Base-by-base conservation (phyloP, 306 rosid genomes). In the Betula pendula region DNA sequence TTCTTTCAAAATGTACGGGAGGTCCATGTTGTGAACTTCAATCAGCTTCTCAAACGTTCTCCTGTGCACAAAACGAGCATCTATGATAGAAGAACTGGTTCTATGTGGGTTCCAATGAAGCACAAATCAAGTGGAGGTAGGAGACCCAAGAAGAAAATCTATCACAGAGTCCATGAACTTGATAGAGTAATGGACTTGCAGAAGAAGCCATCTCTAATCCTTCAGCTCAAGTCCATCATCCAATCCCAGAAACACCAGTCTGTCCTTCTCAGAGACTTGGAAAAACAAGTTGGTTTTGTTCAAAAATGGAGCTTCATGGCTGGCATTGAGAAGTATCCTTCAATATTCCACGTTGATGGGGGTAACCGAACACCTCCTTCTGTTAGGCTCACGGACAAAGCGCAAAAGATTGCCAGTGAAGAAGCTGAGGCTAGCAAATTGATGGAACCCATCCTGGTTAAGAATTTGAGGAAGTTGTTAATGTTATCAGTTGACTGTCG, bases 291-390 rank as follows among this genome's bases (percentile, higher is more conserved):
- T 38, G 98, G 98, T 27, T 86, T 94, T 66, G 95, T 94, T 44
- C 87, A 88, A 67, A 94, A 94, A 74, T 94, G 97, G 98, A 88
- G 88, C 74, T 94, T 92, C 81, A 92, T 94, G 96, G 81, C 84
- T 38, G 93, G 79, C 51, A 87, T 94, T 2, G 86, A 94, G 78
- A 88, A 82, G 44, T 84, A 94, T 66, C 89, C 90, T 27, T 73
- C 92, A 4, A 87, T 94, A 31, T 92, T 94, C 79, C 83, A 80
- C n/a, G 95, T 88, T 48, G 82, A 78, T 11, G 87, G 87, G 7
- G 89, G 87, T 45, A 69, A 81, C 49, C 84, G 85, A 14, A 10
- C 55, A 2, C 93, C 91, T 1, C 94, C 94, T 53, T 89, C 72
- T 19, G 89, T 90, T 51, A 75, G 83, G 27, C 88, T 93, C 56